phyloP scores from a whole-genome alignment of 768 basidiomycete species.

The Termitomyces sp. region DNA sequence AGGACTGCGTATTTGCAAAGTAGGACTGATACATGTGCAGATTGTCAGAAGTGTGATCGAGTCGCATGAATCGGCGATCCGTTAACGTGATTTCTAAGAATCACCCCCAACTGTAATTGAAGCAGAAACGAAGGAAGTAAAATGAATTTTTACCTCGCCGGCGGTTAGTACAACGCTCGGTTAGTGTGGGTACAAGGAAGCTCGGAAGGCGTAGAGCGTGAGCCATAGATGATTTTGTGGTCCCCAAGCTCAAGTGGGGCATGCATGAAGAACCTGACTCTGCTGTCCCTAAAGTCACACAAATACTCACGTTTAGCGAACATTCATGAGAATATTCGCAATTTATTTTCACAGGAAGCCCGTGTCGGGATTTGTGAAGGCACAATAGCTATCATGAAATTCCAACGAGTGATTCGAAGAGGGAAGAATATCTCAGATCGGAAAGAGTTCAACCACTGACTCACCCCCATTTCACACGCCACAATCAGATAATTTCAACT shows the following conservation, averaged over 20 bases:
- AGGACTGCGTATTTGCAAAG: background rate
- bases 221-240: background rate
- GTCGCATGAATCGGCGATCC: constrained; percentile 2
- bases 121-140: background rate
- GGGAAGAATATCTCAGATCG: background rate
- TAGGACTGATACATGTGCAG: background rate
- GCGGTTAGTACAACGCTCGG: background rate
- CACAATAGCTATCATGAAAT: background rate
- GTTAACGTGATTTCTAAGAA: background rate
- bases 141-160: constrained; percentile 7
- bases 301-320: background rate
- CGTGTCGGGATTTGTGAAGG: constrained; percentile 1
- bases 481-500: background rate
- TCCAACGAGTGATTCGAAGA: background rate
- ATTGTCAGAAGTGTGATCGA: background rate
- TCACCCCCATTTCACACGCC: background rate
- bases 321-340: background rate
- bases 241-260: background rate
- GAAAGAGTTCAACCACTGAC: background rate
- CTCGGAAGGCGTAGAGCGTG: background rate
- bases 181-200: background rate
- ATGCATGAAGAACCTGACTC: background rate
- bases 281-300: background rate
- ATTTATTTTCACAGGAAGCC: background rate
- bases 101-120: constrained; percentile 3